Evolutionary conservation across 2,329 filamentous ascomycete genomes (phyloP).

Genomic region (Penicillium sp.): DNA sequence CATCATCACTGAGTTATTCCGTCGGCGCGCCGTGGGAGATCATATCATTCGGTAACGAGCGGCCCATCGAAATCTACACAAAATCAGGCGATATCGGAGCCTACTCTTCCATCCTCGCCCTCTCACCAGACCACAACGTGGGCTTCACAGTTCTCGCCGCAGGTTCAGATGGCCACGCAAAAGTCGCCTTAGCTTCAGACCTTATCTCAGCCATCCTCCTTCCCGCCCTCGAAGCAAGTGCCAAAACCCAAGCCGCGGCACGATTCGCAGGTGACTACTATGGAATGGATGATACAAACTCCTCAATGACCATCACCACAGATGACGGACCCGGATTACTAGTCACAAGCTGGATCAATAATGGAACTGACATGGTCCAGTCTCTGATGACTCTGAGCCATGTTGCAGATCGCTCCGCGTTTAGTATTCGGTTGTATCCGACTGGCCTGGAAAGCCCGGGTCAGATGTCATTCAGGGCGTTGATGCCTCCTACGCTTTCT

Average conservation of each 20-base stretch:
- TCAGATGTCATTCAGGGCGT: constrained; percentile 20
- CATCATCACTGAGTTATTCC: constrained; percentile 1
- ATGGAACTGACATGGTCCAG: constrained; percentile 21
- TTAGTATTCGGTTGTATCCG: constrained; percentile 28
- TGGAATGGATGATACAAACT: constrained; percentile 6
- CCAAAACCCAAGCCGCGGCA: constrained; percentile 21
- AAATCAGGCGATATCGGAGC: constrained; percentile 28
- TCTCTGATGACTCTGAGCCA: constrained; percentile 11
- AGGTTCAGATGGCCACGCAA: constrained; percentile 11
- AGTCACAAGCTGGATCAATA: constrained; percentile 22
- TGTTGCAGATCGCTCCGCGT: not conserved
- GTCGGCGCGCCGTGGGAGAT: constrained; percentile 11
- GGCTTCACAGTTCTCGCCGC: constrained; percentile 28
- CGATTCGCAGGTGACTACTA: constrained; percentile 23
- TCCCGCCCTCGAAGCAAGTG: constrained; percentile 24
- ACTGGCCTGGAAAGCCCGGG: constrained; percentile 20
- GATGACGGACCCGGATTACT: constrained; percentile 23
- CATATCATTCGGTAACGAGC: constrained; percentile 1
- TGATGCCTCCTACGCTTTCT: constrained; percentile 8
- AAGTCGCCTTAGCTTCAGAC: constrained; percentile 14
- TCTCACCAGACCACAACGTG: constrained; percentile 29
- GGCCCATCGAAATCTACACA: constrained; percentile 6
- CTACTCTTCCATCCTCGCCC: constrained; percentile 26
- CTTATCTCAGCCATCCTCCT: constrained; percentile 18
- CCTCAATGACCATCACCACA: constrained; percentile 21